Percentiles rank a stretch among this genome's conserved stretches.
phyloP scores from a whole-genome alignment of 495 filamentous ascomycete species.

The Neurospora terricola region DNA sequence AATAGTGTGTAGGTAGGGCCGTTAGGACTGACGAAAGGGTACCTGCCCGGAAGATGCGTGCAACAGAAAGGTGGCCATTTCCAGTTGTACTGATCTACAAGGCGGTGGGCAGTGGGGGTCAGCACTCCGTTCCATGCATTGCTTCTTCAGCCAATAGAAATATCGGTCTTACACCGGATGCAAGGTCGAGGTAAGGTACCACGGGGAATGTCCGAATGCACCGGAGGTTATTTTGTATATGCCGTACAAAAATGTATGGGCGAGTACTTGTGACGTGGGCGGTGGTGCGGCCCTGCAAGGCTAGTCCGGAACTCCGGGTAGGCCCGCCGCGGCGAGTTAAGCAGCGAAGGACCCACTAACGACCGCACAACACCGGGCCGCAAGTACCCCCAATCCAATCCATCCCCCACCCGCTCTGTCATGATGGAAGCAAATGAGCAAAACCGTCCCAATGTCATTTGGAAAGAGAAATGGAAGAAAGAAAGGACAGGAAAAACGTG shows the following conservation, averaged over 20 bases:
- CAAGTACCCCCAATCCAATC: not conserved
- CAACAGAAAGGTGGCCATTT: too few relatives aligned
- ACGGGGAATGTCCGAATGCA: not conserved
- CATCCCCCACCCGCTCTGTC: not conserved
- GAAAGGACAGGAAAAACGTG: not conserved
- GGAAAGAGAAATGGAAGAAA: fast-evolving
- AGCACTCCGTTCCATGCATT: not conserved
- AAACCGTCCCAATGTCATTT: not conserved
- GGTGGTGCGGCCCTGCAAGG: not conserved
- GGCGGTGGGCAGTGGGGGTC: not conserved
- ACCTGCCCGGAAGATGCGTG: too few relatives aligned
- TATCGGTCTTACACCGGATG: not conserved
- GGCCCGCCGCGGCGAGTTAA: not conserved
- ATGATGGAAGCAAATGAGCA: not conserved
- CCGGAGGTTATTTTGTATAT: not conserved
- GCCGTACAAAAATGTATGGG: not conserved
- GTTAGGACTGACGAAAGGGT: too few relatives aligned
- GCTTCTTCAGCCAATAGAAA: not conserved
- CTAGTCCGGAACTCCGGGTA: too few relatives aligned
- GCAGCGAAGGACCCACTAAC: not conserved
- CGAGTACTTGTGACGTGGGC: not conserved
- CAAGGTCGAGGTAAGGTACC: not conserved
- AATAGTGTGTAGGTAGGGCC: too few relatives aligned
- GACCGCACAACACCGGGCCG: not conserved
- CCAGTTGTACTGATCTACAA: too few relatives aligned